Base-by-base conservation (phyloP, 2,329 filamentous ascomycete genomes). In the Lecanicillium sp. region DNA sequence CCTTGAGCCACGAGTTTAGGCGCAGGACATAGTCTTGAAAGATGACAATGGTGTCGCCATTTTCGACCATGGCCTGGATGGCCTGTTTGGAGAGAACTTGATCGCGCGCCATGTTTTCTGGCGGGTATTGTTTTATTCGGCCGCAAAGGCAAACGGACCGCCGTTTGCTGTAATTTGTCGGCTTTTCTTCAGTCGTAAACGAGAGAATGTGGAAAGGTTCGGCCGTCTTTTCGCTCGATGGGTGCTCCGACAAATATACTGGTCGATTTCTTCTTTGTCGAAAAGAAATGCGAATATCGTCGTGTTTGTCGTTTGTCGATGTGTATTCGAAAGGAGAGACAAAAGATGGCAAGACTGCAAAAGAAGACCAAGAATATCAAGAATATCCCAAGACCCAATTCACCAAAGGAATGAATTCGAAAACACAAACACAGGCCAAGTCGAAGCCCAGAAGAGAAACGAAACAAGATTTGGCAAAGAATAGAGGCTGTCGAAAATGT, bases 1-100 rank as follows among this genome's bases (percentile, higher is more conserved):
- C 67, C 39, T 69, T 54, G 47, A 79, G 64, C 77, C 77, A 81
- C 31, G 62, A 58, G 49, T 77, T 72, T 28, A 81, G 68, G 40
- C 66, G 63, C 47, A 81, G 59, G 13, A 75, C 69, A 37, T 61
- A 50, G 32, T 72, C 74, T 33, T 79, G 66, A 46, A 68, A 69
- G 39, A 81, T 69, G 47, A 80, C 68, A 39, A 81, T 69, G 12
- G 60, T 65, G 20, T 71, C 62, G 41, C 74, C 75, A 35, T 74
- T 62, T 20, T 71, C 71, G 46, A 81, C 71, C 57, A 74, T 57
- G 27, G 50, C 57, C 49, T 73, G 64, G 46, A 79, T 62, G 40
- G 62, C 60, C n/a, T 54, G 54, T 22, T 66, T 57, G 17, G 66
- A 58, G 30, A 77, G 46, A 39, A 70, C 51, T 18, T 49, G 50